phyloP scores from a whole-genome alignment of 805 yeast genomes.

The Candida tallmaniae region DNA sequence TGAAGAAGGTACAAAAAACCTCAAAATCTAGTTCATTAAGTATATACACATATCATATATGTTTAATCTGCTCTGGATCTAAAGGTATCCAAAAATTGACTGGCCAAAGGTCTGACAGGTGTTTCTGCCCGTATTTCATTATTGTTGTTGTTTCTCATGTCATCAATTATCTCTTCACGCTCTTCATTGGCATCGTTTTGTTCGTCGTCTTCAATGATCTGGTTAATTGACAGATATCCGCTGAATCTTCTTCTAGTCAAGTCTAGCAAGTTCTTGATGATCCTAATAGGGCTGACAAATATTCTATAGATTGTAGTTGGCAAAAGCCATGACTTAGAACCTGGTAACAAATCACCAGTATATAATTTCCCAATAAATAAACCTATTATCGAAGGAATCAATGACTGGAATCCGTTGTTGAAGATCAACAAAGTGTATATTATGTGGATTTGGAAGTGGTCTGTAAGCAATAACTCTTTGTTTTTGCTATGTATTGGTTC shows the following conservation, averaged over 20 bases:
- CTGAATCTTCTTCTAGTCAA: slow-evolving; percentile 3
- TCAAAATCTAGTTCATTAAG: slow-evolving; percentile 7
- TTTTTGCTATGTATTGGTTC: slow-evolving; percentile 7
- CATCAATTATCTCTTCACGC: slow-evolving; percentile 10
- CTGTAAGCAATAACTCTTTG: slow-evolving; percentile 24
- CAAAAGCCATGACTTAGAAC: slow-evolving; percentile 30
- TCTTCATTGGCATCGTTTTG: slow-evolving; percentile 25
- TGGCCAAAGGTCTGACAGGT: slow-evolving; percentile 57
- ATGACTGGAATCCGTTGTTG: slow-evolving; percentile 33
- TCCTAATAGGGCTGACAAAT: slow-evolving; percentile 22
- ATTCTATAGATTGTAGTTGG: slow-evolving; percentile 24
- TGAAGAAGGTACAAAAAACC: slow-evolving; percentile 14
- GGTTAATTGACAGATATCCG: slow-evolving; percentile 3
- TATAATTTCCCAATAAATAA: slow-evolving; percentile 34
- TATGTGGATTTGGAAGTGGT: slow-evolving; percentile 38
- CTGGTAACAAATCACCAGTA: slow-evolving; percentile 32
- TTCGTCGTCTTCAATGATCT: slow-evolving; percentile 15
- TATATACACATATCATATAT: neutral
- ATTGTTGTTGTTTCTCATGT: slow-evolving; percentile 7
- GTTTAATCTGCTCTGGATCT: slow-evolving; percentile 2
- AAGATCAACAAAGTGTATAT: slow-evolving; percentile 30
- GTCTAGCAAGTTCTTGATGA: neutral
- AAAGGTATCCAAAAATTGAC: slow-evolving; percentile 58
- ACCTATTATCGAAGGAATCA: slow-evolving; percentile 35
- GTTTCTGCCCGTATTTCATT: slow-evolving; percentile 46